Base-by-base conservation (phyloP, 148 eudicot genomes). In the Rhododendron vialii region DNA sequence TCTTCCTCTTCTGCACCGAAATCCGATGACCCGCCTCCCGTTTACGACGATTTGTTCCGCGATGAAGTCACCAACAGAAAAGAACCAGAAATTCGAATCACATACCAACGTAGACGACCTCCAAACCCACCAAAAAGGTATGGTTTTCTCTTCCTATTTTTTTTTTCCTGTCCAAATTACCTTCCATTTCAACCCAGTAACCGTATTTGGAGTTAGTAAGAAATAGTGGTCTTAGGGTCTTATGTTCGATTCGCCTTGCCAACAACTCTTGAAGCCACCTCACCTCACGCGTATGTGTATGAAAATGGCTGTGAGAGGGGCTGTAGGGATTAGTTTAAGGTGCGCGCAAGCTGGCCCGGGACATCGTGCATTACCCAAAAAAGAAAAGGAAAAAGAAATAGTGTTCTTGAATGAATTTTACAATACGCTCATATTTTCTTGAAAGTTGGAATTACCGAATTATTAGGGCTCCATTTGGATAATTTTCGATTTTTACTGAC, bases 71-170 rank as follows among this genome's bases (percentile, higher is more conserved):
- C 26, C 2, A 84, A 80, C 75, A 59, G 82, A 2, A 57, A 55
- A 81, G 89, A 78, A 43, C 86, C 92, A 3, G 88, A 93, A 85
- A 91, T 94, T 88, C 84, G 83, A 67, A 80, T 94, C 81, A 92
- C 89, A 78, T 95, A 94, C 90, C 93, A 92, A 63, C 94, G 96
- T 41, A 55, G 61, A 18, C 81, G 86, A 88, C 30, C 88, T 81
- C 65, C 84, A 74, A 87, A 87, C 73, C 84, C 83, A 77, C 79
- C 84, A 63, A 61, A 38, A 28, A 79, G 88, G 92, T 87, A 86
- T 20, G 28, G 17, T 35, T 43, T 13, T 12, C 43, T 83, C 18
- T 38, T 36, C 28, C 51, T 61, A 6, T 35, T 7, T 41, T 12
- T 82, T 24, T 82, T 28, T 24, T 2, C 26, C 8, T n/a, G 48